phyloP scores from a whole-genome alignment of 768 basidiomycete species.

The Mycena polygramma region DNA sequence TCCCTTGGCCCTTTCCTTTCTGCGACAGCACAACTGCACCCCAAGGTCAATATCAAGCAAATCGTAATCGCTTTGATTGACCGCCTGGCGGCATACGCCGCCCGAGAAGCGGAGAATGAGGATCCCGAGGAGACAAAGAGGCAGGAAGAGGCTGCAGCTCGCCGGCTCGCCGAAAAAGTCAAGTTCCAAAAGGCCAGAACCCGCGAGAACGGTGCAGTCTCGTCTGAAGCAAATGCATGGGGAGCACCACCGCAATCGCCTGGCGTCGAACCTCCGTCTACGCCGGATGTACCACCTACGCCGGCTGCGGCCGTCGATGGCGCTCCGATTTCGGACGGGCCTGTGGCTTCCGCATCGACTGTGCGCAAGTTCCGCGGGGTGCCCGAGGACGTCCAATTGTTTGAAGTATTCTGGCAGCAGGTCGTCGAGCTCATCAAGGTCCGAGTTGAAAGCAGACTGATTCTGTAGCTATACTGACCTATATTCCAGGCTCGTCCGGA shows the following conservation, averaged over 20 bases:
- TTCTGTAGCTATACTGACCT: background rate
- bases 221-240: constrained; percentile 62
- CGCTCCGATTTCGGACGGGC: background rate
- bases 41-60: constrained; percentile 98
- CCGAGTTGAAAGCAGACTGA: constrained; percentile 38
- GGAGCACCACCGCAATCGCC: constrained; percentile 46
- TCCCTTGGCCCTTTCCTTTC: constrained; percentile 96
- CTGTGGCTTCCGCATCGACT: constrained; percentile 42
- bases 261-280: background rate
- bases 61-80: constrained; percentile 99
- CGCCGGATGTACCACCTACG: background rate
- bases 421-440: constrained; percentile 98
- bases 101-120: constrained; percentile 96
- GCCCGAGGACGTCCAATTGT: constrained; percentile 94
- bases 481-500: constrained; percentile 89
- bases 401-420: constrained; percentile 99
- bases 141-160: constrained; percentile 94
- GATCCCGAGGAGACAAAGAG: constrained; percentile 94
- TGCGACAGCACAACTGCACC: constrained; percentile 95
- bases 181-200: constrained; percentile 76
- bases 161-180: constrained; percentile 89
- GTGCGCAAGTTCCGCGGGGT: constrained; percentile 93
- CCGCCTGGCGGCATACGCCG: constrained; percentile 94
- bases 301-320: constrained; percentile 10
- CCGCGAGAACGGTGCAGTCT: constrained; percentile 63